Percentiles rank a stretch among this genome's conserved stretches.
phyloP scores from a whole-genome alignment of 345 rosid genomes.

The Mallotus nudiflorus region DNA sequence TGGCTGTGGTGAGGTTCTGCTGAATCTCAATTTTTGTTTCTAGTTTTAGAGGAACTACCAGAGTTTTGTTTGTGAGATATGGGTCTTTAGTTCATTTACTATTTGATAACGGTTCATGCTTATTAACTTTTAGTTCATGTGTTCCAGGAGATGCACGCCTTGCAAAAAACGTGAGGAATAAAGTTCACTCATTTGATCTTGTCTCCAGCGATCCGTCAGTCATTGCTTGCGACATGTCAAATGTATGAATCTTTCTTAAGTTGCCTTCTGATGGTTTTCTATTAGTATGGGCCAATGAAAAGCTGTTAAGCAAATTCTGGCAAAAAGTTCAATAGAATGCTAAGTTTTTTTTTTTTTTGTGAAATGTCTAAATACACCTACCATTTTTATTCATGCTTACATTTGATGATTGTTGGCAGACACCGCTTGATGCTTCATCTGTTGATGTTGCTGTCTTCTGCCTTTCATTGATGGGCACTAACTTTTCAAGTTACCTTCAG shows the following conservation, averaged over 20 bases:
- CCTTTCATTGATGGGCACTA: conserved; percentile 93
- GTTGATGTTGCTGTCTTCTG: conserved; percentile 88
- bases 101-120: neutral
- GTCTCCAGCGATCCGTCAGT: conserved; percentile 78
- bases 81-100: neutral
- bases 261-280: neutral
- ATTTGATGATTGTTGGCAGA: conserved; percentile 45
- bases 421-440: conserved; percentile 62
- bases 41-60: conserved; percentile 1
- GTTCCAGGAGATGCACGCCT: conserved; percentile 80
- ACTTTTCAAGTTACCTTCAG: conserved; percentile 67
- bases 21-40: conserved; percentile 6
- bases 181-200: conserved; percentile 92
- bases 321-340: neutral
- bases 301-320: neutral
- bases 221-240: conserved; percentile 88
- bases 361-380: neutral
- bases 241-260: conserved; percentile 40
- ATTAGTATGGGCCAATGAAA: neutral
- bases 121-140: conserved; percentile 16
- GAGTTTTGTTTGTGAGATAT: neutral
- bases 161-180: conserved; percentile 79
- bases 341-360: neutral
- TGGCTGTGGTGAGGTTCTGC: conserved; percentile 79
- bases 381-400: neutral